phyloP scores from a whole-genome alignment of 225 moss, liverwort and hornwort species.

The Pseudisothecium myosuroides region DNA sequence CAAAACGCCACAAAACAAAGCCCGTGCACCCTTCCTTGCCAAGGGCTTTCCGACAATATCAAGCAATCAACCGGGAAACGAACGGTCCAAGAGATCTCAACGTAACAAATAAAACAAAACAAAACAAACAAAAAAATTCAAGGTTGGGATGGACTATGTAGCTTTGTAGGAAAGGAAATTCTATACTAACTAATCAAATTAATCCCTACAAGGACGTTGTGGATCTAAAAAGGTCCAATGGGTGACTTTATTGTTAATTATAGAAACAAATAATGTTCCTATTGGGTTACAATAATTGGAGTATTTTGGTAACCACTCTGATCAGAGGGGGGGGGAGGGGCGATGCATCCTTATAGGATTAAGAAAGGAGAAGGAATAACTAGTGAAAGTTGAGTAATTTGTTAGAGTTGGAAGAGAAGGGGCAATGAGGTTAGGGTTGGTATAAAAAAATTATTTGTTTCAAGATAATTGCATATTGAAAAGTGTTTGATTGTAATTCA shows the following conservation, averaged over 20 bases:
- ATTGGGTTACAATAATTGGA: not conserved
- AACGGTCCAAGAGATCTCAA: too few species aligned
- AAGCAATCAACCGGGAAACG: too few species aligned
- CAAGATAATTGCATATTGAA: rapidly evolving
- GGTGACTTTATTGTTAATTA: rapidly evolving
- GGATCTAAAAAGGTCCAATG: too few species aligned
- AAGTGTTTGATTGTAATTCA: not conserved
- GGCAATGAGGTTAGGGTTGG: rapidly evolving
- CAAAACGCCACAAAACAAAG: too few species aligned
- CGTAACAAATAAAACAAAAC: too few species aligned
- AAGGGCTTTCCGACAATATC: too few species aligned
- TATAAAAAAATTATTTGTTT: not conserved
- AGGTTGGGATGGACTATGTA: too few species aligned
- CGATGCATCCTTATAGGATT: rapidly evolving
- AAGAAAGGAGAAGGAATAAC: not conserved
- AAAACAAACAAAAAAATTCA: too few species aligned
- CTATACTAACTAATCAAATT: not conserved
- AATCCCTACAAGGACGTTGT: rapidly evolving
- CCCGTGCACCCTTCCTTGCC: too few species aligned
- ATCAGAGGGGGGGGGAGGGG: rapidly evolving
- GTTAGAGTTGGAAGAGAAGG: not conserved
- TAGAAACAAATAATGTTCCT: not conserved
- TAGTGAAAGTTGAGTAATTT: not conserved
- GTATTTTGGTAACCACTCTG: not conserved
- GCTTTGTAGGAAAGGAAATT: not conserved